Conservation (phyloP, 2,329 filamentous ascomycete genomes). For the Botrytis elliptica region DNA sequence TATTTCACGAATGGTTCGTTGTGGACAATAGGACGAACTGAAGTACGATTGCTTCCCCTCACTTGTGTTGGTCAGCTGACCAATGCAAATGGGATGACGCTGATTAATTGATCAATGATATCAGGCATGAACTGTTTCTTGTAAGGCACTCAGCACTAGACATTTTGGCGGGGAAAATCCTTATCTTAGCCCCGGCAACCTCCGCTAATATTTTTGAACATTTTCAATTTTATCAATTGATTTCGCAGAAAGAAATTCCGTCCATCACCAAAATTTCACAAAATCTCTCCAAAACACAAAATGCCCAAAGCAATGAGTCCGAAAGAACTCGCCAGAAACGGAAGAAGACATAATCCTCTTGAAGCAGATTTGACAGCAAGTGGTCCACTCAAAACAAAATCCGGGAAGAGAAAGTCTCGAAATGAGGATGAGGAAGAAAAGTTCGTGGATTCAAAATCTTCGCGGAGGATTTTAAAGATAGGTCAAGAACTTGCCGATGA, state of each 20-base stretch:
- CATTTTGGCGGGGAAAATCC: conserved; percentile 9
- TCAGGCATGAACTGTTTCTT: not conserved
- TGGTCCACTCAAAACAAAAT: conserved; percentile 70
- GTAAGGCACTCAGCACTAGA: not conserved
- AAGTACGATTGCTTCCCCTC: not conserved
- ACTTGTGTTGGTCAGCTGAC: not conserved
- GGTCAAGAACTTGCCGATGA: conserved; percentile 87
- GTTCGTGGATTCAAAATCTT: conserved; percentile 86
- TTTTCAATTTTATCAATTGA: conserved; percentile 24
- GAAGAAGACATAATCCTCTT: conserved; percentile 82
- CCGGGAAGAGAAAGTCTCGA: conserved; percentile 64
- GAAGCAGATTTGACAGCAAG: conserved; percentile 80
- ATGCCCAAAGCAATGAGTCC: conserved; percentile 80
- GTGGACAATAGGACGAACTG: not conserved
- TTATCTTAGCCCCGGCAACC: conserved; percentile 23
- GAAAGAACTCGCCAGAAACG: conserved; percentile 53
- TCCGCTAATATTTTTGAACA: conserved; percentile 18
- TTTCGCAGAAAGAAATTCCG: conserved; percentile 21
- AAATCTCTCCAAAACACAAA: conserved; percentile 19
- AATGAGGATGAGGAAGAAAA: conserved; percentile 60
- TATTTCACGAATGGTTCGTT: not conserved
- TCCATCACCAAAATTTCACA: conserved; percentile 14
- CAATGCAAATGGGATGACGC: not conserved
- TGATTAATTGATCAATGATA: not conserved
- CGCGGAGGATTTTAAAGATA: conserved; percentile 83